Evolutionary conservation across 257 asterid species (phyloP), one percentile per base, ranked within the genome.

Genomic region (Jacaranda copaia): DNA sequence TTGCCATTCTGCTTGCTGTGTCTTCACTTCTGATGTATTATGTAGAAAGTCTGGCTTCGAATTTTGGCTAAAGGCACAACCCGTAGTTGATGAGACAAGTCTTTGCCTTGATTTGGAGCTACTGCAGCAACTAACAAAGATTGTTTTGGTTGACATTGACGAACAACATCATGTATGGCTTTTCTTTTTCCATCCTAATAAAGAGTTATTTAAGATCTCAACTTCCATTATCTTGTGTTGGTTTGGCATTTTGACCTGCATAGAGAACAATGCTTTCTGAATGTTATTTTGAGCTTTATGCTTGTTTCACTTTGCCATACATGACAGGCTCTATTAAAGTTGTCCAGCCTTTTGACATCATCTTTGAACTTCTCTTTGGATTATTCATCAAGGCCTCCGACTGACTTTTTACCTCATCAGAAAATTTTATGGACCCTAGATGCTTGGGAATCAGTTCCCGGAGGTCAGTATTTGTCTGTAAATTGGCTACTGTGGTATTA

Each of bases 381-480:
- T 53, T 82, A 82, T 84, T 90, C 98, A 4, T 86, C 98, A 71
- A 90, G 97, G 88, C 85, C 91, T 74, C 95, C 93, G 15, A 84
- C 90, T 67, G 97, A 96, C 79, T 87, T 90, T 77, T 61, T 85
- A 68, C 93, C 97, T 56, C 97, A 93, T 78, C 96, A 91, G 68
- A 91, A 85, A 71, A 74, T 96, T 72, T 73, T 91, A 51, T 96
- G 98, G 97, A 90, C 93, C 66, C 42, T 89, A 53, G 99, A 87
- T 73, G 97, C 97, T 68, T 81, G 92, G 96, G 81, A 71, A 68
- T 83, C 86, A 1, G 85, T 85, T 74, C 58, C 61, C 15, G 77
- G 82, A 86, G 93, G 94, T 91, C 38, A 62, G 82, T 81, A 38
- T 73, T 60, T 55, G 81, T 77, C 73, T 62, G 63, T 71, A 58